These are phyloP conservation scores for Aureobasidium sp. DNA, from an alignment of 2,329 filamentous ascomycete species.

Conservation along the genomic window DNA sequence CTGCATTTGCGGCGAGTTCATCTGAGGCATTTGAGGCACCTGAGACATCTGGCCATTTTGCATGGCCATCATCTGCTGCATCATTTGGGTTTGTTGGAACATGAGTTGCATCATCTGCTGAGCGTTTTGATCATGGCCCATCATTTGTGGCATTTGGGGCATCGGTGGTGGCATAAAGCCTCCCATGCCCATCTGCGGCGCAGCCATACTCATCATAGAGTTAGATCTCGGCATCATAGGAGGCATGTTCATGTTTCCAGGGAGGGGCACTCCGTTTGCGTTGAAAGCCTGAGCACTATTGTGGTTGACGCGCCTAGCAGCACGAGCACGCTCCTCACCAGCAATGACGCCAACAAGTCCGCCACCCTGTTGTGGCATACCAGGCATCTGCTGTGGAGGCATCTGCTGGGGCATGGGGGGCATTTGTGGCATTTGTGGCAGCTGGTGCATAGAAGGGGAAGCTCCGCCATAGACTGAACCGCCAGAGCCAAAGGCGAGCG, in stretches of 20 bases:
- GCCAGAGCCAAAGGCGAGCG: constrained; percentile 54
- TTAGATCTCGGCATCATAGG: constrained; percentile 26
- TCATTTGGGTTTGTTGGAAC: constrained; percentile 34
- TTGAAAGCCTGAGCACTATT: constrained; percentile 19
- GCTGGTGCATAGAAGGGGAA: constrained; percentile 24
- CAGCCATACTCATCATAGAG: constrained; percentile 27
- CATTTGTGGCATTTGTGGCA: constrained; percentile 3
- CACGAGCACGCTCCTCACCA: constrained; percentile 70
- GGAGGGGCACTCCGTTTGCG: constrained; percentile 24
- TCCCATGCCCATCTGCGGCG: constrained; percentile 24
- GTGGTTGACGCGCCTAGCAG: constrained; percentile 70
- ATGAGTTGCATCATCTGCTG: constrained; percentile 34
- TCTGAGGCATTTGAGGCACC: constrained; percentile 20
- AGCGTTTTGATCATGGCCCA: constrained; percentile 14
- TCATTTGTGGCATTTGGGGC: constrained; percentile 15
- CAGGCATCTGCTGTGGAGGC: constrained; percentile 13
- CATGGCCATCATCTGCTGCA: constrained; percentile 35
- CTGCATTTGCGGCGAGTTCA: constrained; percentile 13
- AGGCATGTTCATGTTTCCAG: constrained; percentile 26
- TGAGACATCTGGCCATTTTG: constrained; percentile 25
- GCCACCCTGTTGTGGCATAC: constrained; percentile 35
- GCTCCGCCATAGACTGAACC: constrained; percentile 21
- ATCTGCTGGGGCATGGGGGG: neutral
- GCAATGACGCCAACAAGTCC: constrained; percentile 85
- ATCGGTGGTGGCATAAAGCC: constrained; percentile 3